phyloP scores from a whole-genome alignment of 371 early-diverging fungal species.

The Gilbertella persicaria region DNA sequence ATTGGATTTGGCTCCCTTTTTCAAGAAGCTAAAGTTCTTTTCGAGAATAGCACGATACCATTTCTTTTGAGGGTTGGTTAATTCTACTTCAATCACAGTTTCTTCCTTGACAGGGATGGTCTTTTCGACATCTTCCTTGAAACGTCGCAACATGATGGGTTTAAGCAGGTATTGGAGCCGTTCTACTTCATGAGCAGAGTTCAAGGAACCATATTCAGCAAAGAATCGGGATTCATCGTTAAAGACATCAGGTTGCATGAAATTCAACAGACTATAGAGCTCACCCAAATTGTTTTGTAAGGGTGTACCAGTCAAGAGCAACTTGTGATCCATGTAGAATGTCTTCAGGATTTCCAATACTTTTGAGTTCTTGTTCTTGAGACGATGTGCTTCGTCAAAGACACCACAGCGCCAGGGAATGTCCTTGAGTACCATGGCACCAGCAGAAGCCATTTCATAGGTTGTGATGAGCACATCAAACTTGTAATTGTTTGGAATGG shows the following conservation, averaged over 20 bases:
- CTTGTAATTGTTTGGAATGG: conserved; percentile 59
- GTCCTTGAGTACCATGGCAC: conserved; percentile 68
- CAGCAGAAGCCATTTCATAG: conserved; percentile 80
- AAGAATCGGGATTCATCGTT: conserved; percentile 70
- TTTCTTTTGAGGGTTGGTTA: conserved; percentile 81
- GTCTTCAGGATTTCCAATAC: conserved; percentile 40
- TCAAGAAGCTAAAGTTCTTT: conserved; percentile 78
- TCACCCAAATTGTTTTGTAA: conserved; percentile 92
- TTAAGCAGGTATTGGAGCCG: conserved; percentile 65
- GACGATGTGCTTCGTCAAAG: conserved; percentile 95
- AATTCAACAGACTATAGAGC: conserved; percentile 88
- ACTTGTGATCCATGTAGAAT: conserved; percentile 42
- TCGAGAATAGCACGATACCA: conserved; percentile 89
- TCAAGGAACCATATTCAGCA: conserved; percentile 71
- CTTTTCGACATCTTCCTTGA: conserved; percentile 85
- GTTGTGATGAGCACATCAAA: conserved; percentile 89
- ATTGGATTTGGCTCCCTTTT: conserved; percentile 57
- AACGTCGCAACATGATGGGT: conserved; percentile 73
- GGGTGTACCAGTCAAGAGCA: conserved; percentile 80
- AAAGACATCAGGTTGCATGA: conserved; percentile 83
- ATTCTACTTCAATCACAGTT: conserved; percentile 80
- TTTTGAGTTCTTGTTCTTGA: conserved; percentile 79
- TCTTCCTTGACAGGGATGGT: conserved; percentile 84
- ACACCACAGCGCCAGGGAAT: conserved; percentile 83
- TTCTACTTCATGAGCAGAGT: conserved; percentile 75